Conservation (phyloP, 768 basidiomycete species). For the Phylloporus sp. region DNA sequence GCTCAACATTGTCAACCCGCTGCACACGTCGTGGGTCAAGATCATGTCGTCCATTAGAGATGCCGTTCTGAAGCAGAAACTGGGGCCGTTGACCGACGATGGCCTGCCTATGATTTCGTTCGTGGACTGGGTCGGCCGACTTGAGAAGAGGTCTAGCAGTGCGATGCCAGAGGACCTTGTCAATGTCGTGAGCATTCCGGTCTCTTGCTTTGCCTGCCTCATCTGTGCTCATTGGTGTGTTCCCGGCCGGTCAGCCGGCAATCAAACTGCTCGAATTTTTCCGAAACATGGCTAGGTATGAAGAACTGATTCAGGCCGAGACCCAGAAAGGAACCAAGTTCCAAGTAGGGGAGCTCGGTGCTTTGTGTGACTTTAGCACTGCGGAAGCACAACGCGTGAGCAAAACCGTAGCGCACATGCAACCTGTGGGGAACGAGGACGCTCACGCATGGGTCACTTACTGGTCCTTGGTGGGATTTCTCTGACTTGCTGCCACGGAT, state of each 20-base stretch:
- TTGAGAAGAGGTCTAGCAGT: slow-evolving; percentile 24
- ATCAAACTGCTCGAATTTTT: slow-evolving; percentile 30
- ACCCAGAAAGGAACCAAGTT: background rate
- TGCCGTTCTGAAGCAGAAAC: slow-evolving; percentile 13
- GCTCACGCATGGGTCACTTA: too few relatives aligned
- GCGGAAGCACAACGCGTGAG: background rate
- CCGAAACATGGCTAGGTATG: slow-evolving; percentile 12
- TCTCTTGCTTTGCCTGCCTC: too few relatives aligned
- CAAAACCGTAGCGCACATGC: background rate
- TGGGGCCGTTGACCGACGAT: background rate
- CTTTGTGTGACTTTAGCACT: slow-evolving; percentile 5
- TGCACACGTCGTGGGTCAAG: slow-evolving; percentile 27
- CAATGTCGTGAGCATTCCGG: slow-evolving; percentile 6
- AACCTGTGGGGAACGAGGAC: background rate
- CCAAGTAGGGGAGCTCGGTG: slow-evolving; percentile 2
- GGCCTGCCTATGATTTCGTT: slow-evolving; percentile 23
- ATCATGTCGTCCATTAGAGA: slow-evolving; percentile 24
- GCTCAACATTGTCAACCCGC: slow-evolving; percentile 38
- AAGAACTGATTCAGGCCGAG: background rate
- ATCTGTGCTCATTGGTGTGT: too few relatives aligned
- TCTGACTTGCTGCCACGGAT: too few relatives aligned
- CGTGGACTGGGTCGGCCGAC: slow-evolving; percentile 26
- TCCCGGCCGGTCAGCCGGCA: slow-evolving; percentile 28
- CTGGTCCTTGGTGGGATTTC: too few relatives aligned
- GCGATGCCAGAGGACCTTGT: slow-evolving; percentile 5